Evolutionary conservation across 441 rosid species (phyloP).

Genomic region (Hura crepitans): DNA sequence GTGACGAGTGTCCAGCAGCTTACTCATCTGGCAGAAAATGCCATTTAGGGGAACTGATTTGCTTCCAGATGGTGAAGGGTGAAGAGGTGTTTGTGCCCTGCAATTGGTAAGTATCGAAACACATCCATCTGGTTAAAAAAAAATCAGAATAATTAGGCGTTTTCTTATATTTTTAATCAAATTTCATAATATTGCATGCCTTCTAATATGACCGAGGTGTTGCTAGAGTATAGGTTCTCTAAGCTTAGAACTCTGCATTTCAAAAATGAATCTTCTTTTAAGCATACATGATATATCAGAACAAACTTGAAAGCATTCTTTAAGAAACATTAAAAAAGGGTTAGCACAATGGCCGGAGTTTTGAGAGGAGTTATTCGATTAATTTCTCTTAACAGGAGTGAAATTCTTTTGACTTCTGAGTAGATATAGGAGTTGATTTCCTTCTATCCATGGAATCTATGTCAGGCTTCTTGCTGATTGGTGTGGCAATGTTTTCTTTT

Average conservation of each 20-base stretch:
- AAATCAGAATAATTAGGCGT: background rate
- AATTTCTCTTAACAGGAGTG: conserved; percentile 42
- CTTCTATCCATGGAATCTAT: conserved; percentile 35
- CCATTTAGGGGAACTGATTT: too few species aligned
- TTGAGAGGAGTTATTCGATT: conserved; percentile 46
- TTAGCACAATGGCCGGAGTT: conserved; percentile 52
- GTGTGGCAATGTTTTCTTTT: conserved; percentile 30
- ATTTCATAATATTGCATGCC: conserved; percentile 35
- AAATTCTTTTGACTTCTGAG: conserved; percentile 46
- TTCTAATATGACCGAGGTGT: conserved; percentile 56
- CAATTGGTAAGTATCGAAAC: too few species aligned
- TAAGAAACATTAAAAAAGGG: conserved; percentile 6
- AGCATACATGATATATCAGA: conserved; percentile 5
- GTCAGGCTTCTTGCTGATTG: conserved; percentile 28
- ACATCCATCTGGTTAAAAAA: background rate
- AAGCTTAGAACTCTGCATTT: conserved; percentile 37
- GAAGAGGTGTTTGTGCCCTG: too few species aligned
- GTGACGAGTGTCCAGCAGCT: too few species aligned
- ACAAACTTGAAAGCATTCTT: background rate
- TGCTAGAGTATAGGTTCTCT: conserved; percentile 34
- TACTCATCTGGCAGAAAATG: too few species aligned
- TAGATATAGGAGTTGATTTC: conserved; percentile 42
- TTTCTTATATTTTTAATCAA: background rate
- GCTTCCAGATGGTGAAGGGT: too few species aligned
- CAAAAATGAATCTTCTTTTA: conserved; percentile 16